Evolutionary conservation across 345 rosid genomes (phyloP).

Genomic region (Citrus mangshanensis): DNA sequence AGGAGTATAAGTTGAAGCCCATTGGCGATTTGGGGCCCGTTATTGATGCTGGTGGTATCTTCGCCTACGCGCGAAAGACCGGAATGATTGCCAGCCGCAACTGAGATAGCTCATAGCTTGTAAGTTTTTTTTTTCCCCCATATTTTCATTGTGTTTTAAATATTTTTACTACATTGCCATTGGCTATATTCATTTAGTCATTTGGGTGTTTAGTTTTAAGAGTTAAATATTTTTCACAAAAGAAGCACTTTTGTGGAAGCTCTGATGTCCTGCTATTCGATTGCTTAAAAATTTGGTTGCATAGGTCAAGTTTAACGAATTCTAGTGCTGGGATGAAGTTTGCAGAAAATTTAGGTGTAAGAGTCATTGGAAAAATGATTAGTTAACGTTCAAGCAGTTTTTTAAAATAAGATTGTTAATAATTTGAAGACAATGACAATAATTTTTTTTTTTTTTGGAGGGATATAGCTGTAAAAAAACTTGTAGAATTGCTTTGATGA

Average conservation of each 20-base stretch:
- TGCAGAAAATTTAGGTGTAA: neutral
- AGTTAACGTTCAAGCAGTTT: neutral
- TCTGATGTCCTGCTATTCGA: neutral
- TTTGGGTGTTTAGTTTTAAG: neutral
- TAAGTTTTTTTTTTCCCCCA: no score
- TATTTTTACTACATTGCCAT: neutral
- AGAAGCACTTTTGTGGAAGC: neutral
- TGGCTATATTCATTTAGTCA: neutral
- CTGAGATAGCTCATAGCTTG: neutral
- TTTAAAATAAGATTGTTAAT: neutral
- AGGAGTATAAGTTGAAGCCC: conserved; percentile 71
- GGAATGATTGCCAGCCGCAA: conserved; percentile 69
- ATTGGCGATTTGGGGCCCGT: conserved; percentile 95
- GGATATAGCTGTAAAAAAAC: neutral
- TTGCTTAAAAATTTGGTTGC: no score
- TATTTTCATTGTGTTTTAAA: neutral
- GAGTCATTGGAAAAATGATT: neutral
- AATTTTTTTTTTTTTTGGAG: neutral
- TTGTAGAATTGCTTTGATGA: neutral
- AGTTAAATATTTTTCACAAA: neutral
- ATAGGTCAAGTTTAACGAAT: neutral
- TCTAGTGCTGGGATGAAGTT: neutral
- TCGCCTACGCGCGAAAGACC: conserved; percentile 76
- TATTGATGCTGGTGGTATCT: conserved; percentile 80
- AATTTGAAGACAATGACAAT: neutral